phyloP scores from a whole-genome alignment of 805 yeast species.

The Ogataea ramenticola region DNA sequence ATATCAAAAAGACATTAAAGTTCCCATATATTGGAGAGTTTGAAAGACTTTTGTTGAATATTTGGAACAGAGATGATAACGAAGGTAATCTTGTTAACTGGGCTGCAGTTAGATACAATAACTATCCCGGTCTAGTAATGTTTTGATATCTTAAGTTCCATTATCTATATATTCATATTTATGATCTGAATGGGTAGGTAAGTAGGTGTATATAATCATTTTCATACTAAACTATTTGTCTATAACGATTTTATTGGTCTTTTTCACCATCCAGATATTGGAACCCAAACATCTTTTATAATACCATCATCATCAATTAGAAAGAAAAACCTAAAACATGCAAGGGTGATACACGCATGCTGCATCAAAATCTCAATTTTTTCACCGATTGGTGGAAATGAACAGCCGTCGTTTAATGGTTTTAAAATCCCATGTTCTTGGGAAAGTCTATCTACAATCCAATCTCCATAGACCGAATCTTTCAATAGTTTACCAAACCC shows the following conservation, averaged over 20 bases:
- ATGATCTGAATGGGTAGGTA: no score
- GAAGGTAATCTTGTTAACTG: slow-evolving; percentile 23
- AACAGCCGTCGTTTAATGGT: slow-evolving; percentile 29
- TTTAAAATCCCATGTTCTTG: slow-evolving; percentile 75
- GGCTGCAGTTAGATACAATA: slow-evolving; percentile 23
- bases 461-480: slow-evolving; percentile 38
- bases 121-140: slow-evolving; percentile 25
- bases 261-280: slow-evolving; percentile 47
- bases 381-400: slow-evolving; percentile 46
- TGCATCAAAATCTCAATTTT: slow-evolving; percentile 55
- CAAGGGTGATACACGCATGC: slow-evolving; percentile 68
- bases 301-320: slow-evolving; percentile 40
- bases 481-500: slow-evolving; percentile 45
- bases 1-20: slow-evolving; percentile 15
- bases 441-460: slow-evolving; percentile 62
- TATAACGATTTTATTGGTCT: no score
- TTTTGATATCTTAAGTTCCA: slow-evolving; percentile 9
- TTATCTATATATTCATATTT: not conserved
- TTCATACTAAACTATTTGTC: no score
- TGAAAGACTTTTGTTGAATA: slow-evolving; percentile 16
- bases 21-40: slow-evolving; percentile 22
- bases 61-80: slow-evolving; percentile 19
- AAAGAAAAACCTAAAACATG: slow-evolving; percentile 50
- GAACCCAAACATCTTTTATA: slow-evolving; percentile 59
- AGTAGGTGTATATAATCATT: no score